phyloP scores from a whole-genome alignment of 352 stramenopile genomes.

The Pythium dissimile region DNA sequence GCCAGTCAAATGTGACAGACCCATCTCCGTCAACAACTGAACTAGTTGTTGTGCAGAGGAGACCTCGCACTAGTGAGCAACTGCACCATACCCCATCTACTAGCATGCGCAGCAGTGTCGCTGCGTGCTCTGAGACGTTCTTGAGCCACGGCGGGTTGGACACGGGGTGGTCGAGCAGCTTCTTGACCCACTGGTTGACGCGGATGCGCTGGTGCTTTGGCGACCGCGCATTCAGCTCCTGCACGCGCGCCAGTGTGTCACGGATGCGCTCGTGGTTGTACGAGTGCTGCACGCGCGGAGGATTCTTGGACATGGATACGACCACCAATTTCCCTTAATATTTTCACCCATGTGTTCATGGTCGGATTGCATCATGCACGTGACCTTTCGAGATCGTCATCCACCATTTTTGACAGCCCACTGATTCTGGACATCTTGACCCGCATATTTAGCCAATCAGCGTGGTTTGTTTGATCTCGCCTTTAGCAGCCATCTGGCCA shows the following conservation, averaged over 20 bases:
- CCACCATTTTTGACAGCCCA: no score
- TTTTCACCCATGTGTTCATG: no score
- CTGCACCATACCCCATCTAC: slow-evolving; percentile 34
- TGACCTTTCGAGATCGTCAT: no score
- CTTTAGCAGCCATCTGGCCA: not conserved
- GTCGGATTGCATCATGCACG: not conserved
- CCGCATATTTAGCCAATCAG: not conserved
- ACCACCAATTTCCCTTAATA: not conserved
- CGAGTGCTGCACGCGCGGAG: slow-evolving; percentile 1
- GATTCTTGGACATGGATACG: not conserved
- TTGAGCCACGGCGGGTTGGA: slow-evolving; percentile 56
- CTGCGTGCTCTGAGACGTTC: slow-evolving; percentile 47
- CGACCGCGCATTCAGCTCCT: slow-evolving; percentile 29
- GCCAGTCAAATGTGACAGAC: not conserved
- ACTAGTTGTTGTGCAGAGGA: no score
- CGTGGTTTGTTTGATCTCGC: not conserved
- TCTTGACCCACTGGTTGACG: slow-evolving; percentile 51
- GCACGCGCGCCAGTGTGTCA: slow-evolving; percentile 34
- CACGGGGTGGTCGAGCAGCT: slow-evolving; percentile 50
- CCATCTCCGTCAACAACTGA: not conserved
- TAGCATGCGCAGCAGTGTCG: slow-evolving; percentile 50
- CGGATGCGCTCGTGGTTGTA: slow-evolving; percentile 27
- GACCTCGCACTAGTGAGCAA: no score
- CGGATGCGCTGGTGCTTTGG: slow-evolving; percentile 64
- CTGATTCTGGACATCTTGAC: no score